phyloP scores from a whole-genome alignment of 148 eudicot species.

The Rhododendron ferrugineum region DNA sequence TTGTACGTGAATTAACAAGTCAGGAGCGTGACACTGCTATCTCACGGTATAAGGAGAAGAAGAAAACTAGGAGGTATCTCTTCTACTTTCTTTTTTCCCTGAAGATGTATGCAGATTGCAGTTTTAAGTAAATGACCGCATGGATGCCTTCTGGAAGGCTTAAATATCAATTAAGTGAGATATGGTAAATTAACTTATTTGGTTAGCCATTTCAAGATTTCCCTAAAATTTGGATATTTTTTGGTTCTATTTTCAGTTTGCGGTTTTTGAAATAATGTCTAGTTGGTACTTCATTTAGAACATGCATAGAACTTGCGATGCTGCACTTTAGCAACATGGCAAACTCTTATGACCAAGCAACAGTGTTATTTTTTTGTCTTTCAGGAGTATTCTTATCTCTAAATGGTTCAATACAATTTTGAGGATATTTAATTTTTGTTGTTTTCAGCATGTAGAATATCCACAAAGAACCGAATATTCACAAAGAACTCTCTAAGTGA shows the following conservation, averaged over 20 bases:
- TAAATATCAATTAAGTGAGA: too few relatives aligned
- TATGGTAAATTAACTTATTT: too few relatives aligned
- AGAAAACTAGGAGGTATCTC: slow-evolving; percentile 72
- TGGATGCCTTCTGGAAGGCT: not conserved
- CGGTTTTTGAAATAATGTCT: not conserved
- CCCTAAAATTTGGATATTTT: not conserved
- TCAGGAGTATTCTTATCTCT: not conserved
- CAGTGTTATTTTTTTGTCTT: not conserved
- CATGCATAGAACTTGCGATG: not conserved
- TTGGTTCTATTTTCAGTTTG: not conserved
- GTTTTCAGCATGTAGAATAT: not conserved
- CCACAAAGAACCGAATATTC: not conserved
- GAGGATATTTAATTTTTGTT: not conserved
- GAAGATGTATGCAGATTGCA: not conserved
- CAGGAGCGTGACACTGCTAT: slow-evolving; percentile 67
- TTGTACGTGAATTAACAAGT: slow-evolving; percentile 40
- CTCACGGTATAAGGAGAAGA: slow-evolving; percentile 83
- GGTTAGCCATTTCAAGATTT: not conserved
- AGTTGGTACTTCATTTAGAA: not conserved
- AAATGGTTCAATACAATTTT: not conserved
- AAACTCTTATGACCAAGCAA: not conserved
- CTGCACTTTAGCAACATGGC: not conserved
- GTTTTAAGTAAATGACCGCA: not conserved
- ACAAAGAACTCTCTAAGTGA: not conserved
- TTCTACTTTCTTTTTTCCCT: not conserved